Conservation (phyloP, 192 early-diverging fungal genomes). For the Coemansia nantahalensis region DNA sequence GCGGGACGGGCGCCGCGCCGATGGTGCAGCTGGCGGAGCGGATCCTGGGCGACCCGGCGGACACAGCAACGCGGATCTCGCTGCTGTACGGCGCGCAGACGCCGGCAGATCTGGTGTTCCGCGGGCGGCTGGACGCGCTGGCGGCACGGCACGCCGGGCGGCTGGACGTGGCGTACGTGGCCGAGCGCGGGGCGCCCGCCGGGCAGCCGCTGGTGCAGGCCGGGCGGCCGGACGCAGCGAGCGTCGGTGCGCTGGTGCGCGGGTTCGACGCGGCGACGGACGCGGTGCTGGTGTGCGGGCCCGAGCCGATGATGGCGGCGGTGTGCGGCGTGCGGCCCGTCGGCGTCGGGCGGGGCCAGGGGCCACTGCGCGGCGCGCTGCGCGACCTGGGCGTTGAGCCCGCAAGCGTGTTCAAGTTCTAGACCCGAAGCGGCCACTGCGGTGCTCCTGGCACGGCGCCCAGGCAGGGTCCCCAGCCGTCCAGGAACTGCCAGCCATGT, state of each 20-base stretch:
- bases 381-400: conserved; percentile 54
- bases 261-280: conserved; percentile 37
- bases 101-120: conserved; percentile 55
- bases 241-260: conserved; percentile 22
- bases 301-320: conserved; percentile 59
- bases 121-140: conserved; percentile 56
- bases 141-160: conserved; percentile 38
- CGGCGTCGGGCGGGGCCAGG: conserved; percentile 47
- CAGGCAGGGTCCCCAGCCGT: no score
- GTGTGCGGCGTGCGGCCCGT: conserved; percentile 56
- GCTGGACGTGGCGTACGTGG: conserved; percentile 51
- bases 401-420: conserved; percentile 63
- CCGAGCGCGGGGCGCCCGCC: conserved; percentile 36
- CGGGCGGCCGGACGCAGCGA: conserved; percentile 9
- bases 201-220: background rate
- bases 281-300: conserved; percentile 64
- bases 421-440: no score
- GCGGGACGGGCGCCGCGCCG: conserved; percentile 79
- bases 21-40: conserved; percentile 62
- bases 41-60: conserved; percentile 43
- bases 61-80: conserved; percentile 34
- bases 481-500: no score
- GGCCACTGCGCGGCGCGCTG: conserved; percentile 57
- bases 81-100: conserved; percentile 38
- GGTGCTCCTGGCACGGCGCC: no score